Conservation (phyloP, 192 early-diverging fungal species). For the Dissophora ornata region DNA sequence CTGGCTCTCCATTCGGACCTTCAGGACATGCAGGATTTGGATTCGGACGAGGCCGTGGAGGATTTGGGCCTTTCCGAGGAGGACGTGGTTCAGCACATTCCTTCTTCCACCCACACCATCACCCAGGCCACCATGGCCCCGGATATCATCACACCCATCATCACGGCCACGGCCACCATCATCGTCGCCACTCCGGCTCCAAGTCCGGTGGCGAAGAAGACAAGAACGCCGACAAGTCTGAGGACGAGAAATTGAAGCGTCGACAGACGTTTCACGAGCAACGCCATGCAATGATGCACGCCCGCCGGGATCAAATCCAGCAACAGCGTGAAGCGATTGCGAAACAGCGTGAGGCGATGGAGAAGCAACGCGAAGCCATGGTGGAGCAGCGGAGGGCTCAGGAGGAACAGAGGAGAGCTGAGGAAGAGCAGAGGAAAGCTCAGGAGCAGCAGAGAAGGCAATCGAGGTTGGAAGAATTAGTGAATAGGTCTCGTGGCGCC, state of each 20-base stretch:
- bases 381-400: conserved; percentile 6
- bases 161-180: conserved; percentile 12
- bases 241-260: conserved; percentile 35
- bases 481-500: background rate
- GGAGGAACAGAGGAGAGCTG: conserved; percentile 4
- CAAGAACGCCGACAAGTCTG: background rate
- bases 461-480: conserved; percentile 5
- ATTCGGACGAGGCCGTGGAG: conserved; percentile 20
- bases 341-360: conserved; percentile 21
- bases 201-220: conserved; percentile 25
- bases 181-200: conserved; percentile 33
- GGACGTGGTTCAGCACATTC: conserved; percentile 10
- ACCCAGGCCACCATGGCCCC: conserved; percentile 8
- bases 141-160: conserved; percentile 8
- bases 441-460: conserved; percentile 27
- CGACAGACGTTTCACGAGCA: conserved; percentile 48
- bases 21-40: background rate
- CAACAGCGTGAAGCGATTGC: conserved; percentile 20
- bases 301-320: conserved; percentile 21
- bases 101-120: conserved; percentile 18
- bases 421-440: conserved; percentile 16
- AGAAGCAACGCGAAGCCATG: conserved; percentile 6
- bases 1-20: background rate
- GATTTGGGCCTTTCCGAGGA: conserved; percentile 32
- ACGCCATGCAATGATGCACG: conserved; percentile 18